Conservation (phyloP, 306 rosid species). For the Gastrolobium villosum region DNA sequence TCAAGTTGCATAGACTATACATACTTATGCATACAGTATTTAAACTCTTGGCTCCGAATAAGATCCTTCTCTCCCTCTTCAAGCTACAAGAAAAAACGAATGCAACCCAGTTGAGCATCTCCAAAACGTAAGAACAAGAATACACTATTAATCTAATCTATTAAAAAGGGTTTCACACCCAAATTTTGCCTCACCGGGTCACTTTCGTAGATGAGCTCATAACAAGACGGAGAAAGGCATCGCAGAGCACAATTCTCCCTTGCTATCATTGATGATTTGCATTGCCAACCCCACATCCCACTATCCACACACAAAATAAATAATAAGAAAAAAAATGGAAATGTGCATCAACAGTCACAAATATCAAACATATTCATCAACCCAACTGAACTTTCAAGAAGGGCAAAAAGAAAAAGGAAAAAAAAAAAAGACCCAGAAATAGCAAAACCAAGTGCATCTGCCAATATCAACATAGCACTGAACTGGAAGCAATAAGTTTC, state of each 20-base stretch:
- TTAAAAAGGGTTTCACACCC: slow-evolving; percentile 2
- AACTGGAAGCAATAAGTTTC: not conserved
- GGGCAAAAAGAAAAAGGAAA: not conserved
- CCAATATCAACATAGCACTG: too few relatives aligned
- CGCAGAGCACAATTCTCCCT: slow-evolving; percentile 92
- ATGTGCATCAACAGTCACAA: slow-evolving; percentile 22
- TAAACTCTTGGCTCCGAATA: slow-evolving; percentile 81
- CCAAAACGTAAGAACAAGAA: slow-evolving; percentile 13
- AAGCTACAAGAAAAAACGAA: slow-evolving; percentile 63
- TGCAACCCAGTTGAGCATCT: slow-evolving; percentile 31
- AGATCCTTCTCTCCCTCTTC: slow-evolving; percentile 98
- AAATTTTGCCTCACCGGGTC: slow-evolving; percentile 77
- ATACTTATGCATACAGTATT: slow-evolving; percentile 90
- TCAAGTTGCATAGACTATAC: slow-evolving; percentile 46
- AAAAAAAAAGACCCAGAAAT: not conserved
- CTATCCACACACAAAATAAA: slow-evolving; percentile 44
- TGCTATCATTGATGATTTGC: slow-evolving; percentile 76
- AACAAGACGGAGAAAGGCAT: slow-evolving; percentile 89
- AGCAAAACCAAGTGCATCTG: not conserved
- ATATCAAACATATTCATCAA: not conserved
- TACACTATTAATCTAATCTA: not conserved
- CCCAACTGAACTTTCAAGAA: not conserved
- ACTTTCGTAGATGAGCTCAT: slow-evolving; percentile 76
- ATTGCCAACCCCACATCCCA: slow-evolving; percentile 88
- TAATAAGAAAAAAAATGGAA: not conserved